A percentile compares a stretch with the other conserved stretches of the same genome.
Conservation (phyloP, 164 flowering plant species). For the Macadamia tetraphylla region DNA sequence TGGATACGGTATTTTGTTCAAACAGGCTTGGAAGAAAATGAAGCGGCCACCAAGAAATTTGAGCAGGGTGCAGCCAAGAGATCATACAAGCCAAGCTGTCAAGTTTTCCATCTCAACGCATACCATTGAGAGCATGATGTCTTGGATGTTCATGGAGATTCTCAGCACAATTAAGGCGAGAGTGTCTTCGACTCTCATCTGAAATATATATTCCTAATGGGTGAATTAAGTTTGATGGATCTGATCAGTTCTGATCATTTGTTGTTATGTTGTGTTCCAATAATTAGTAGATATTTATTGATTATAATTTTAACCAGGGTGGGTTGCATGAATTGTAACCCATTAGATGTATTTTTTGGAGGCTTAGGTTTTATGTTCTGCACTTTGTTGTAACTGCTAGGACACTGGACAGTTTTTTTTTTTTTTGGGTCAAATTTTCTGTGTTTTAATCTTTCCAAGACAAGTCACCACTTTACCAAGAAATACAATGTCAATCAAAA, state of each 20-base stretch:
- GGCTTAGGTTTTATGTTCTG: not conserved
- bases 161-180: not conserved
- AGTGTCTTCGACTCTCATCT: constrained; percentile 1
- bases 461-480: no score
- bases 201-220: constrained; percentile 2
- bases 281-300: constrained; percentile 6
- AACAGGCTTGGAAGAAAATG: constrained; percentile 70
- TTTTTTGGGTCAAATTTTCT: not conserved
- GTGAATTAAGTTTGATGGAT: not conserved
- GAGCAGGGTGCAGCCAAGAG: constrained; percentile 63
- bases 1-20: constrained; percentile 77
- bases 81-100: constrained; percentile 68
- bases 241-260: not conserved
- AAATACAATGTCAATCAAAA: no score
- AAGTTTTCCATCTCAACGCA: constrained; percentile 77
- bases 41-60: constrained; percentile 62
- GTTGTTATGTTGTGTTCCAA: not conserved
- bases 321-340: not conserved
- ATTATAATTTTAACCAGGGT: constrained; percentile 4
- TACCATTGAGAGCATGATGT: constrained; percentile 33
- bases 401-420: not conserved
- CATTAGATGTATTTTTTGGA: not conserved
- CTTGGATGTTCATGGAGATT: not conserved
- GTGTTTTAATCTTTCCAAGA: no score
- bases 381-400: constrained; percentile 8